Base-by-base conservation (phyloP, 169 alveolate species). In the Plasmodium vinckei region DNA sequence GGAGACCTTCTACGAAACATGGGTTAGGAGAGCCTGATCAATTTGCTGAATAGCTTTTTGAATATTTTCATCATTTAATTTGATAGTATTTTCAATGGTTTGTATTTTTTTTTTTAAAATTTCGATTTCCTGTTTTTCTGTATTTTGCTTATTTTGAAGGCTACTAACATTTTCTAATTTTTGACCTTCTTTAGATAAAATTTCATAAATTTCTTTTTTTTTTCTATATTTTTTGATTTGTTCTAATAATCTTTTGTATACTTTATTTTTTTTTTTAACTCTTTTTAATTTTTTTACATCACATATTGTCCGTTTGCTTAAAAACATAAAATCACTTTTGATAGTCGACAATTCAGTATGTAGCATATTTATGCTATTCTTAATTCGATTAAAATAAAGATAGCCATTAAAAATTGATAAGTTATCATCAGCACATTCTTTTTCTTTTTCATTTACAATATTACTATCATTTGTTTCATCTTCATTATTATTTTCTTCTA, bases 141-240 rank as follows among this genome's bases (percentile, higher is more conserved):
- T 57, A 7, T 86, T 19, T 70, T 86, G 87, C 64, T 59, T 86
- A n/a, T 57, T 46, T 61, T 69, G 64, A 23, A 86, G 67, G 13
- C 17, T 59, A 57, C 12, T 68, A n/a, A 86, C 91, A 15, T 86
- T 87, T 23, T 86, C 91, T 44, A 86, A 49, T 59, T 44, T 86
- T 49, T 70, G 23, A 46, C 69, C 64, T 86, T 86, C 87, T 17
- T 54, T 15, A 17, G 87, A 47, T 25, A 86, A 23, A 2, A 17
- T 27, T 59, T 86, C 91, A 70, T 86, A 86, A 13, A 72, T 44
- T 47, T 86, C 91, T 59, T 68, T 86, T 72, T 73, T 56, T 51
- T 72, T 86, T 57, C 87, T 25, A 44, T 68, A 64, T 39, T 69
- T 46, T 69, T 86, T 86, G 1, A 70, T 61, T 42, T 86, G 77